Evolutionary conservation across 345 rosid genomes (phyloP), one percentile per base, ranked within the genome.

Genomic region (Leavenworthia alabamica): DNA sequence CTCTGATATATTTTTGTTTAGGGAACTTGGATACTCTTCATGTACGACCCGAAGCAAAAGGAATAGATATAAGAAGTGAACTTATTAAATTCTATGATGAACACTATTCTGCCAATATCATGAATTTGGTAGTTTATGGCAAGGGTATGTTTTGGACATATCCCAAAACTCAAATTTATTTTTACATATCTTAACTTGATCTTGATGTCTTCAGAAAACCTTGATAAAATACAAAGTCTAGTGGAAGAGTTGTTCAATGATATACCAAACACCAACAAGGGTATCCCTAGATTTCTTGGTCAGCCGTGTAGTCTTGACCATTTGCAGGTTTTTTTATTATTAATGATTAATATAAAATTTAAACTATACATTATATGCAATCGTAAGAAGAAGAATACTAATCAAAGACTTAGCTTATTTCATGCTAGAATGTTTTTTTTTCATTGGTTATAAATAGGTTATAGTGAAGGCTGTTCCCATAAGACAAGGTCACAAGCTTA

Each of bases 21-120:
- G 96, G 98, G 58, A 92, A 82, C 52, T 77, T 83, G 93, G 83
- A 92, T 39, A 92, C 95, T 28, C 71, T 88, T 78, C 86, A 77
- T 60, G 90, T 83, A 58, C 73, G 65, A 46, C 98, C 98, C 11
- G 54, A 77, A 74, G 89, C 80, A 48, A 82, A 67, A 62, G 98
- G 96, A 64, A 20, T 83, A 36, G 90, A 92, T 69, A 85, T 79
- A 54, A 83, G 96, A 57, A 50, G 66, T 14, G 93, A 86, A 68
- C 90, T 92, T 29, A 70, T 92, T 32, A 83, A 80, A 24, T 85
- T 92, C 60, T 92, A 92, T 56, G 73, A 83, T 14, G 89, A 86
- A 55, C 41, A 88, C 58, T 92, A 92, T 81, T 92, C 98, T 22
- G 86, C 98, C 65, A 92, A 86, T 75, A 77, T 83, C 54, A 92